A percentile compares a stretch with the other conserved stretches of the same genome.
Evolutionary conservation across 495 filamentous ascomycete genomes (phyloP).

Genomic region (Neurospora sp.): DNA sequence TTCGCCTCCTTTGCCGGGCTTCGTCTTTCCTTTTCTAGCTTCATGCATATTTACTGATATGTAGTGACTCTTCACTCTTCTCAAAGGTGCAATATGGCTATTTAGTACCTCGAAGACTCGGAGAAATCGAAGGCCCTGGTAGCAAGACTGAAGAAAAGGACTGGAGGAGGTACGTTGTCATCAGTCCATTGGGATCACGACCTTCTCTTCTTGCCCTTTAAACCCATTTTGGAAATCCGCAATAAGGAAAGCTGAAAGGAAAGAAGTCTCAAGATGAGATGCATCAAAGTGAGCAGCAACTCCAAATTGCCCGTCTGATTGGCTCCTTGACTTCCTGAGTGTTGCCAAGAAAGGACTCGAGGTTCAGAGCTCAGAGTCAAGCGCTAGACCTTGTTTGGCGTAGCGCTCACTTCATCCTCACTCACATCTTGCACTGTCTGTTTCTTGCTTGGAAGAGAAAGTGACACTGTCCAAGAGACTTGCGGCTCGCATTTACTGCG

Average conservation of each 20-base stretch:
- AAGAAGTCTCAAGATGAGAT: background rate
- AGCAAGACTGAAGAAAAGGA: background rate
- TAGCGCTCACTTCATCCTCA: background rate
- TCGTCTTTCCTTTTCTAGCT: background rate
- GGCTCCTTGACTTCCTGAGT: background rate
- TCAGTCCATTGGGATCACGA: background rate
- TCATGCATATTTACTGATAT: background rate
- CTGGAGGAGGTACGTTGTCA: background rate
- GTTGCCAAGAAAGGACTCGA: background rate
- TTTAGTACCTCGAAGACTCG: background rate
- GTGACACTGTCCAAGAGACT: background rate
- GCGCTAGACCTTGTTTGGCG: background rate
- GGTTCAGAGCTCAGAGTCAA: background rate
- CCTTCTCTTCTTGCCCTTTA: background rate
- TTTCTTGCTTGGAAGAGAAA: background rate
- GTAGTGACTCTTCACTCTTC: background rate
- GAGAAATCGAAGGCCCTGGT: background rate
- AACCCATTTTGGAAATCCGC: background rate
- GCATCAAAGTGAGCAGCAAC: background rate
- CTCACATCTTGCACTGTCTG: background rate
- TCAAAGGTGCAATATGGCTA: background rate
- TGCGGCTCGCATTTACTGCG: background rate
- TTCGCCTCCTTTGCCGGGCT: background rate
- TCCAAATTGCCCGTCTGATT: background rate
- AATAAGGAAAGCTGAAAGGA: background rate